A percentile compares a stretch with the other conserved stretches of the same genome.
phyloP scores from a whole-genome alignment of 192 early-diverging fungal species.

The Chytriomyces hyalinus region DNA sequence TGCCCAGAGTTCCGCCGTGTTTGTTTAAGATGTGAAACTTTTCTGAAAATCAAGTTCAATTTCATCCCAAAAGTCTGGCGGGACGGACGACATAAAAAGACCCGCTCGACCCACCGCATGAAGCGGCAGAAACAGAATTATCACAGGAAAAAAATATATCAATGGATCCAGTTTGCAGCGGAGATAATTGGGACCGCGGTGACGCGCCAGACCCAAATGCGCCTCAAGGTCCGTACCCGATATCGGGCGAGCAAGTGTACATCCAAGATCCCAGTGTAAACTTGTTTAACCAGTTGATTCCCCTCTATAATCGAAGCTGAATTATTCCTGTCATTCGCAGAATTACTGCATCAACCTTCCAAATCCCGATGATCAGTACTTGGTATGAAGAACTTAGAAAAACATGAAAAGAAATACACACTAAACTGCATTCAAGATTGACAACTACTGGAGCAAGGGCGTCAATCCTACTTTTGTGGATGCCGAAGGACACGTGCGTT shows the following conservation, averaged over 20 bases:
- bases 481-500: slow-evolving; percentile 44
- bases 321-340: background rate
- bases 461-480: slow-evolving; percentile 36
- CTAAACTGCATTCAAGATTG: background rate
- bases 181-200: slow-evolving; percentile 31
- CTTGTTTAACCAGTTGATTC: no score
- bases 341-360: slow-evolving; percentile 51
- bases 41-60: no score
- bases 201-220: slow-evolving; percentile 18
- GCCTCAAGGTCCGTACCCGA: slow-evolving; percentile 28
- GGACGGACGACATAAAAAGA: no score
- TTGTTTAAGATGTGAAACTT: no score
- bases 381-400: slow-evolving; percentile 11
- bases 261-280: slow-evolving; percentile 32
- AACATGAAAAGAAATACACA: background rate
- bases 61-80: no score
- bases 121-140: no score
- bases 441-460: slow-evolving; percentile 33
- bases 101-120: no score
- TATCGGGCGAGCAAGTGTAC: slow-evolving; percentile 40
- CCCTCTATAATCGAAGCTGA: no score
- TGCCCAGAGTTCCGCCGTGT: no score
- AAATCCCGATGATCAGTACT: slow-evolving; percentile 25
- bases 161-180: background rate
- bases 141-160: no score